Conservation (phyloP, 352 stramenopile genomes). For the Phytophthora pseudosyringae region DNA sequence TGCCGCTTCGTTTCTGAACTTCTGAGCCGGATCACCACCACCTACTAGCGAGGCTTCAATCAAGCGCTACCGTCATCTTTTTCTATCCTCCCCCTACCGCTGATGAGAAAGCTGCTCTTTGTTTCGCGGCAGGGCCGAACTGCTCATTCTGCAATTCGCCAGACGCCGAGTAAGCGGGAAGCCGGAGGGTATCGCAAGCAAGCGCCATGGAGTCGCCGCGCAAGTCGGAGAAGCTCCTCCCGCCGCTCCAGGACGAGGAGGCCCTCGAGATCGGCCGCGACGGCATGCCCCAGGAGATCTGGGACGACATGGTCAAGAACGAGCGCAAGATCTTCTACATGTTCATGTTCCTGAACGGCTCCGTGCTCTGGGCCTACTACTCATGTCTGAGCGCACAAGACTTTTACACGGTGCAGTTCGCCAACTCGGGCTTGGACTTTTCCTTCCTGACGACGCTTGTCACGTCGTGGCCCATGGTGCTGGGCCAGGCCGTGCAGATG, state of each 20-base stretch:
- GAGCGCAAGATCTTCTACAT: conserved; percentile 60
- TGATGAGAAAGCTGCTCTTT: conserved; percentile 6
- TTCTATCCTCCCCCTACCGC: conserved; percentile 8
- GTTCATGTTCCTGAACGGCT: conserved; percentile 73
- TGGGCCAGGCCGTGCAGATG: conserved; percentile 62
- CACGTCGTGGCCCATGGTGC: conserved; percentile 63
- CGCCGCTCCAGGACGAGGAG: conserved; percentile 21
- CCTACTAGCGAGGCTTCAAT: neutral
- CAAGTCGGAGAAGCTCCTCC: conserved; percentile 50
- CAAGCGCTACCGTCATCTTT: conserved; percentile 14
- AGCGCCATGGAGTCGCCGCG: conserved; percentile 25
- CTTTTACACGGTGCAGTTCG: conserved; percentile 62
- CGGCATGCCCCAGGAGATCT: conserved; percentile 58
- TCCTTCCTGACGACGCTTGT: conserved; percentile 66
- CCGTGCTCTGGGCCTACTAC: conserved; percentile 77
- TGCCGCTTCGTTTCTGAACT: conserved; percentile 15
- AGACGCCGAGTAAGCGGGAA: conserved; percentile 9
- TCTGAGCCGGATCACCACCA: conserved; percentile 16
- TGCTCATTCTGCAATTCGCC: conserved; percentile 27
- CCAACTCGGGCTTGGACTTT: conserved; percentile 55
- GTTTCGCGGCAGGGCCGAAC: neutral
- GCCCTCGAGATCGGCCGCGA: conserved; percentile 33
- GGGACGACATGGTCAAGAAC: conserved; percentile 56
- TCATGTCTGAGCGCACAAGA: conserved; percentile 73
- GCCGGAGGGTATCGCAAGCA: neutral